Conservation (phyloP, 1,139 yeast genomes). For the Taphrina confusa region DNA sequence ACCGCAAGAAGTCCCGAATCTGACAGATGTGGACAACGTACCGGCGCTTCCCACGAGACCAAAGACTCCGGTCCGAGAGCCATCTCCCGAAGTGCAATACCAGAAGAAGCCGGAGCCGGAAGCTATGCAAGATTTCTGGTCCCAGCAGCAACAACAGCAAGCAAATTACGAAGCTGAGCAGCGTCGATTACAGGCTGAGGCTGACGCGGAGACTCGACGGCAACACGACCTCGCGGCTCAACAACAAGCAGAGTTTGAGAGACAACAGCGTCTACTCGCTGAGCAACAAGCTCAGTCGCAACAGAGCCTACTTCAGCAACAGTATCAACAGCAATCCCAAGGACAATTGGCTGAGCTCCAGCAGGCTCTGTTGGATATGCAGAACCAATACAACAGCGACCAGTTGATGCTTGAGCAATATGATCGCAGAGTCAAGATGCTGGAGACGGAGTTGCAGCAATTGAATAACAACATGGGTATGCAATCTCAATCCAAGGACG, state of each 20-base stretch:
- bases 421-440: conserved; percentile 77
- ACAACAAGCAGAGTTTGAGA: conserved; percentile 72
- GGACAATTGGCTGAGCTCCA: conserved; percentile 80
- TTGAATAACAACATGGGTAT: conserved; percentile 68
- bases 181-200: conserved; percentile 47
- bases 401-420: conserved; percentile 83
- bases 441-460: conserved; percentile 70
- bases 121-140: conserved; percentile 54
- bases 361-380: conserved; percentile 71
- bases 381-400: conserved; percentile 83
- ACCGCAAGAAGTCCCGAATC: conserved; percentile 68
- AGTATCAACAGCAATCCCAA: conserved; percentile 73
- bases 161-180: conserved; percentile 56
- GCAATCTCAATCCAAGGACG: conserved; percentile 77
- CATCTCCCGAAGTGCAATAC: conserved; percentile 43
- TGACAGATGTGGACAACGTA: conserved; percentile 52
- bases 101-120: conserved; percentile 40
- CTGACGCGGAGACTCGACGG: conserved; percentile 50
- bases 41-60: conserved; percentile 55
- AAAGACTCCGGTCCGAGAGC: conserved; percentile 48
- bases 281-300: conserved; percentile 78
- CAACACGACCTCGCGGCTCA: conserved; percentile 54
- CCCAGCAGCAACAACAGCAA: conserved; percentile 49
- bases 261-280: conserved; percentile 62
- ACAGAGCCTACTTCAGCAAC: conserved; percentile 68